phyloP scores from a whole-genome alignment of 106 monocot species.

The Acorus gramineus region DNA sequence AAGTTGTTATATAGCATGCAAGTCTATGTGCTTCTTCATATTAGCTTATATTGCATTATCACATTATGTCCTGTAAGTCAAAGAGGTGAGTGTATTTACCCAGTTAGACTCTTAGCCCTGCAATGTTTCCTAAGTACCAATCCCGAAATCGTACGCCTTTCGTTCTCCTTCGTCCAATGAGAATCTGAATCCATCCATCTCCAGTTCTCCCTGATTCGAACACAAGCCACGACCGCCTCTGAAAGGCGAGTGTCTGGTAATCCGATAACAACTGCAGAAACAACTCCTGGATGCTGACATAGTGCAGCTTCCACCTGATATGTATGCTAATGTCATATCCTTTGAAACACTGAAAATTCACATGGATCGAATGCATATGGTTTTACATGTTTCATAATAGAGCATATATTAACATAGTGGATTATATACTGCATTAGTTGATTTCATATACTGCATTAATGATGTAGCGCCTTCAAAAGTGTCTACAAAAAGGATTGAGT shows the following conservation, averaged over 20 bases:
- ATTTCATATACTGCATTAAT: too few relatives aligned
- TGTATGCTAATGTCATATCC: background rate
- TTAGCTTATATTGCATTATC: too few relatives aligned
- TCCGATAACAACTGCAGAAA: constrained; percentile 40
- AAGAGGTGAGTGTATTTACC: too few relatives aligned
- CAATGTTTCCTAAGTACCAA: constrained; percentile 46
- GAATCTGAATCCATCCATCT: constrained; percentile 36
- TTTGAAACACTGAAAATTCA: background rate
- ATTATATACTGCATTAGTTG: too few relatives aligned
- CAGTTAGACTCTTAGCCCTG: background rate
- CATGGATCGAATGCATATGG: background rate
- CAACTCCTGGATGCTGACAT: constrained; percentile 55
- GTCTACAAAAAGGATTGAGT: too few relatives aligned
- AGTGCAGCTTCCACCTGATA: constrained; percentile 65
- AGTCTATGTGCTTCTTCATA: too few relatives aligned
- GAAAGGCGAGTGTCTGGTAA: constrained; percentile 58
- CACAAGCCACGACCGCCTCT: constrained; percentile 79
- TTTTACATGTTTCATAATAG: background rate
- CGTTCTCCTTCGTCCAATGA: constrained; percentile 12
- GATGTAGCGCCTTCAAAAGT: too few relatives aligned
- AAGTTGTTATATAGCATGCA: too few relatives aligned
- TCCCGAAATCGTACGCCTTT: constrained; percentile 17
- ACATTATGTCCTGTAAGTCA: too few relatives aligned
- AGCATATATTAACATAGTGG: background rate
- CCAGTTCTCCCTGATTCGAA: constrained; percentile 47